phyloP scores from a whole-genome alignment of 768 basidiomycete species.

The Austroboletus eburneus region DNA sequence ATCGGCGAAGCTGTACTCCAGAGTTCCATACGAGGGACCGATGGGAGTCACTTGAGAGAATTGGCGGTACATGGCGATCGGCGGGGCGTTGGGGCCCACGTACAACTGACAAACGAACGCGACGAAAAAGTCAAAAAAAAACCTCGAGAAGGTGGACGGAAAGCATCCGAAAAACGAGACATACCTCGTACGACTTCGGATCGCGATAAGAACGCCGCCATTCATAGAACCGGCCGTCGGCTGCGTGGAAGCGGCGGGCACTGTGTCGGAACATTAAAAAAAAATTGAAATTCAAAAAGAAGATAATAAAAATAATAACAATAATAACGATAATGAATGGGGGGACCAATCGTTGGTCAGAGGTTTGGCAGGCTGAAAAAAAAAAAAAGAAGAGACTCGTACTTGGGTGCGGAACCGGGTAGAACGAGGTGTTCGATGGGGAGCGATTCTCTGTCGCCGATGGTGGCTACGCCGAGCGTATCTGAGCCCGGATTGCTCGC shows the following conservation, averaged over 20 bases:
- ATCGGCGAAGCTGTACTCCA: conserved; percentile 62
- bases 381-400: conserved; percentile 8
- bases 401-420: conserved; percentile 50
- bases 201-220: conserved; percentile 54
- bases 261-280: conserved; percentile 31
- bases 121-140: conserved; percentile 1
- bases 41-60: conserved; percentile 51
- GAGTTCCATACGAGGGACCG: conserved; percentile 58
- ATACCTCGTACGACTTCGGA: conserved; percentile 58
- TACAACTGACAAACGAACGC: conserved; percentile 36
- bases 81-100: conserved; percentile 41
- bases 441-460: conserved; percentile 49
- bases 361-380: too few relatives aligned
- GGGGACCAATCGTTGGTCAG: too few relatives aligned
- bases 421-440: conserved; percentile 63
- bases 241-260: conserved; percentile 55
- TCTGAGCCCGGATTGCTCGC: conserved; percentile 16
- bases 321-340: too few relatives aligned
- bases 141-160: neutral
- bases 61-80: conserved; percentile 56
- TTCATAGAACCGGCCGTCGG: conserved; percentile 57
- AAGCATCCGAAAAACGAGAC: neutral
- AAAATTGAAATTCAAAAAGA: too few relatives aligned
- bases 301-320: too few relatives aligned
- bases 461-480: conserved; percentile 42